Base-by-base conservation (phyloP, 768 basidiomycete species). In the Leccinum variicolor region DNA sequence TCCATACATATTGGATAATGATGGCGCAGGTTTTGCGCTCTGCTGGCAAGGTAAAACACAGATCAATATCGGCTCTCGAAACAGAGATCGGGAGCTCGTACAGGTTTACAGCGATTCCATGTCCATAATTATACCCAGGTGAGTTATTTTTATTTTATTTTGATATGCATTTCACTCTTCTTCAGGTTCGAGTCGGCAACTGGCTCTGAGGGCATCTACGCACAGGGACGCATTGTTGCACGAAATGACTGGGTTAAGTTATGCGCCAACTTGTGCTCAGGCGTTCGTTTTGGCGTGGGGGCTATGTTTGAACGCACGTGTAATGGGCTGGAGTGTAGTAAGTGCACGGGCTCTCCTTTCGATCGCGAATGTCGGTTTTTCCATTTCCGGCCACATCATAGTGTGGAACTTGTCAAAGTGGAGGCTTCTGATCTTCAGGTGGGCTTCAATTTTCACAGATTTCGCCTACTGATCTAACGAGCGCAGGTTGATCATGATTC, bases 51-150 rank as follows among this genome's bases (percentile, higher is more conserved):
- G 92, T 53, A 79, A 82, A 64, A 85, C 93, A 5, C 80, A 81
- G 50, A 74, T 95, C 48, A 76, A 81, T 1, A 81, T 97, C 53
- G 89, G 85, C 15, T 80, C 85, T 55, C 77, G 77, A 50, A 94
- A 94, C 66, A 75, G 78, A 21, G 84, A 92, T 62, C 75, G 76
- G 45, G 94, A 98, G 68, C 74, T 94, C 23, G 79, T 94, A 28
- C 94, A 98, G 75, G 83, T 97, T 31, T 77, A 77, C 49, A 91
- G 92, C 63, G 85, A 93, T 31, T 79, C 83, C 6, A 90, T 94
- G 82, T 71, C 88, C 34, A 84, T 97, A 54, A 86, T 87, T 6
- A 86, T 97, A 56, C 95, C 95, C 6, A 86, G 90, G 91, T 94
- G 69, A 73, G 87, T 74, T 15, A n/a, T 41, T 33, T 21, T 23